Conservation (phyloP, 495 filamentous ascomycete genomes). For the Penicillium crystallinum region DNA sequence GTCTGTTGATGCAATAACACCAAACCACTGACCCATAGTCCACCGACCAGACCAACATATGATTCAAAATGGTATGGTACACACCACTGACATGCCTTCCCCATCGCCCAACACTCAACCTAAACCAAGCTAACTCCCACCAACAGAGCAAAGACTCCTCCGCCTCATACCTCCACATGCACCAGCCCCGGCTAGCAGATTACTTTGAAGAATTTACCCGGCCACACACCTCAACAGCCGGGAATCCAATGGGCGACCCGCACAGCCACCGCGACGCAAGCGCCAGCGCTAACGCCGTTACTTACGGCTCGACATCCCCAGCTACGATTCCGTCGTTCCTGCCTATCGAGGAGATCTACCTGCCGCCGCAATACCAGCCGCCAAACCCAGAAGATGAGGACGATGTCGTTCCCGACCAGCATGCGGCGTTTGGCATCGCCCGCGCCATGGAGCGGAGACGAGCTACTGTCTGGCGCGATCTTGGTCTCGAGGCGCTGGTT, state of each 20-base stretch:
- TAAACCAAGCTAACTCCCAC: not conserved
- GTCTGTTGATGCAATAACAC: too few relatives aligned
- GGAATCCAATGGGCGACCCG: conserved; percentile 17
- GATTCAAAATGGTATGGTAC: too few relatives aligned
- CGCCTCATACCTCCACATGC: conserved; percentile 85
- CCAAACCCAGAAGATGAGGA: conserved; percentile 97
- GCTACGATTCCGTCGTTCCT: conserved; percentile 42
- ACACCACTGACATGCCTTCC: too few relatives aligned
- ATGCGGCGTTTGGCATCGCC: conserved; percentile 92
- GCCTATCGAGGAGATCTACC: conserved; percentile 69
- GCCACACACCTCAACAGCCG: conserved; percentile 32
- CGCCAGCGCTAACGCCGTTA: conserved; percentile 17
- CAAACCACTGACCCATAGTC: too few relatives aligned
- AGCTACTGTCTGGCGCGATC: conserved; percentile 80
- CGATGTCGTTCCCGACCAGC: conserved; percentile 94
- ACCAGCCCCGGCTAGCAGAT: conserved; percentile 73
- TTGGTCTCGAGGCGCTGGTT: conserved; percentile 71
- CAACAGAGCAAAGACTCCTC: conserved; percentile 83
- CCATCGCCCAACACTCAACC: not conserved
- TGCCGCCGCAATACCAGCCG: conserved; percentile 83
- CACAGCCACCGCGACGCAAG: conserved; percentile 19
- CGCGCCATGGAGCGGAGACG: conserved; percentile 61
- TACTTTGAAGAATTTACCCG: conserved; percentile 79
- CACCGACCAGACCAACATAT: too few relatives aligned
- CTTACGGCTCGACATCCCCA: conserved; percentile 34